Evolutionary conservation across 2,329 filamentous ascomycete species (phyloP), one percentile per base, ranked within the genome.

Genomic region (Fusarium sp.): DNA sequence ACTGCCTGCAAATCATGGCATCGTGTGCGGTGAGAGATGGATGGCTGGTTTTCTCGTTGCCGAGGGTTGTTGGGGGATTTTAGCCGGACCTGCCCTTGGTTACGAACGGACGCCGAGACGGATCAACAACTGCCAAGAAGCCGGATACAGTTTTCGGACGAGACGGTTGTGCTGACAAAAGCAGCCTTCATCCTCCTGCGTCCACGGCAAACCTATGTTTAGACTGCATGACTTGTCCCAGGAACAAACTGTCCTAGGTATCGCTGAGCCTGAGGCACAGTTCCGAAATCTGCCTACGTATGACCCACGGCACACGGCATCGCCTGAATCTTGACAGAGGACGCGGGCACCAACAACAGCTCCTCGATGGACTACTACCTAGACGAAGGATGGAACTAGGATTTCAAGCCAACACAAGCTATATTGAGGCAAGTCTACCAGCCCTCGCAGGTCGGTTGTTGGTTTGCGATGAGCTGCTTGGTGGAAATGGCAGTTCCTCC

Each of bases 101-200:
- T 43, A 48, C 31, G 60, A 64, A 65, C 50, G 50, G 52, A 41
- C 43, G 63, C 45, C 66, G 50, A 68, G 69, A 56, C 43, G 64
- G 64, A 65, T 67, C 59, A 75, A 64, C 69, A 41, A 70, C 62
- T 24, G 63, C 72, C 69, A 71, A 73, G 72, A 71, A 73, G 72
- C 35, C 48, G 61, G 63, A 70, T 39, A 67, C 31, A 60, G 16
- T 58, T 63, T n/a, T 63, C 39, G 52, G 65, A 57, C 50, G 45
- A 45, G 41, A 35, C 33, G 57, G 39, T 29, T 37, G 33, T 29
- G 69, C 57, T 73, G 71, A 71, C 50, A 45, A 43, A 61, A 71
- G 45, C 39, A 67, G 35, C 22, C 20, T 61, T 60, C 31, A 37
- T 61, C 37, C 63, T 45, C 22, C 41, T 31, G 24, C 10, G 48